Evolutionary conservation across 2,329 filamentous ascomycete species (phyloP), one percentile per base, ranked within the genome.

Genomic region (Colletotrichum sp.): DNA sequence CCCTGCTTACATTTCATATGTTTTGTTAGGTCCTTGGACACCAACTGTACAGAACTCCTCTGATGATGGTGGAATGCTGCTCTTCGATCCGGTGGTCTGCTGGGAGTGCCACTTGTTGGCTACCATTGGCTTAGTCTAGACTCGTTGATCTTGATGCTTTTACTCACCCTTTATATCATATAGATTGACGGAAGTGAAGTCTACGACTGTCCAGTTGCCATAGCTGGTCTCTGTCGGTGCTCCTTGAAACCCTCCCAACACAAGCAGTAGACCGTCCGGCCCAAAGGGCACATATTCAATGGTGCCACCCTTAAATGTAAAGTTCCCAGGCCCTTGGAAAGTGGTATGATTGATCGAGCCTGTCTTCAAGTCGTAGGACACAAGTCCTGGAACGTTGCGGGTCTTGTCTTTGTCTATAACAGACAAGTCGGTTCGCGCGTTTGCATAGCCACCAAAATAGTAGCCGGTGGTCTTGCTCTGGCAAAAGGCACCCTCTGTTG

Each of bases 31-130:
- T 0, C 83, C 81, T 68, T 76, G 75, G 28, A 81, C 82, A 5
- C 82, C 86, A 5, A 84, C 85, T 9, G 79, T 80, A 60, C 86
- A 87, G 55, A 84, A 82, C 2, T 79, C 77, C 30, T 83, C 79
- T 2, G 84, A 66, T 1, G 69, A 67, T 1, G 78, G 76, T 2
- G 85, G 84, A 6, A 79, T 52, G n/a, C 76, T 13, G 70, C 76
- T 8, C 84, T 85, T 1, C 78, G 83, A 52, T 21, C 44, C 44
- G 10, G 44, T 52, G 6, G 84, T 83, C 32, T 68, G 70, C 71
- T 87, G 85, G n/a, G 71, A 81, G 39, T 83, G 81, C 85, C 85
- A 87, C 10, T 49, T 57, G 2, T 64, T 67, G 30, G 71, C 59
- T 75, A 49, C 57, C 24, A n/a, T 15, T 44, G 18, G 24, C 12